Percentiles rank a stretch among this genome's conserved stretches.
phyloP scores from a whole-genome alignment of 1,284 basidiomycete species.

The Thelephora terrestris region DNA sequence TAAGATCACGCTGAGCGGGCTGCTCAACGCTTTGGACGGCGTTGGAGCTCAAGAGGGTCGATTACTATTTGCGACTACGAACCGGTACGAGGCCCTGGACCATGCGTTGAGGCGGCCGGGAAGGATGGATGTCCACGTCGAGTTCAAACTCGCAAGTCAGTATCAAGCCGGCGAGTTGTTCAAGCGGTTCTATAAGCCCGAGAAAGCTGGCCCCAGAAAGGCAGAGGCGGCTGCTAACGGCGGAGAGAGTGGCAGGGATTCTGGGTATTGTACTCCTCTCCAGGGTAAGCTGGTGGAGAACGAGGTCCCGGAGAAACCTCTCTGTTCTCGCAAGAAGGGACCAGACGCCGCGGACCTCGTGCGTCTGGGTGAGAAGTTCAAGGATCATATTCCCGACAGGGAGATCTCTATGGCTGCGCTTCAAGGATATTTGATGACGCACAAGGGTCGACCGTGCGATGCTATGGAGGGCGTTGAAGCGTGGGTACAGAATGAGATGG shows the following conservation, averaged over 20 bases:
- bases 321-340: too few relatives aligned
- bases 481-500: slow-evolving; percentile 20
- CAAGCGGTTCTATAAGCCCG: slow-evolving; percentile 50
- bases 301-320: not conserved
- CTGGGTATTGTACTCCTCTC: slow-evolving; percentile 12
- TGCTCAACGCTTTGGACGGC: slow-evolving; percentile 68
- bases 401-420: slow-evolving; percentile 63
- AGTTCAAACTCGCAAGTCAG: slow-evolving; percentile 59
- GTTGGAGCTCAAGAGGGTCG: slow-evolving; percentile 69
- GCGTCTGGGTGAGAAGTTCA: too few relatives aligned
- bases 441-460: slow-evolving; percentile 39
- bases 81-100: slow-evolving; percentile 59
- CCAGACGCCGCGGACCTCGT: too few relatives aligned
- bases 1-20: slow-evolving; percentile 54
- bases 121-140: slow-evolving; percentile 66
- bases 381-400: slow-evolving; percentile 49
- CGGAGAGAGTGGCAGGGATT: slow-evolving; percentile 8
- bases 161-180: slow-evolving; percentile 58
- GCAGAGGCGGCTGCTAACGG: slow-evolving; percentile 8
- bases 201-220: too few relatives aligned
- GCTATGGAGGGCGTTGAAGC: slow-evolving; percentile 32
- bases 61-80: slow-evolving; percentile 69
- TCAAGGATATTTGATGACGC: too few relatives aligned
- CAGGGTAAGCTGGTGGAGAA: not conserved
- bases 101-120: slow-evolving; percentile 66